Evolutionary conservation across 805 yeast genomes (phyloP).

Genomic region (Lipomyces kockii): DNA sequence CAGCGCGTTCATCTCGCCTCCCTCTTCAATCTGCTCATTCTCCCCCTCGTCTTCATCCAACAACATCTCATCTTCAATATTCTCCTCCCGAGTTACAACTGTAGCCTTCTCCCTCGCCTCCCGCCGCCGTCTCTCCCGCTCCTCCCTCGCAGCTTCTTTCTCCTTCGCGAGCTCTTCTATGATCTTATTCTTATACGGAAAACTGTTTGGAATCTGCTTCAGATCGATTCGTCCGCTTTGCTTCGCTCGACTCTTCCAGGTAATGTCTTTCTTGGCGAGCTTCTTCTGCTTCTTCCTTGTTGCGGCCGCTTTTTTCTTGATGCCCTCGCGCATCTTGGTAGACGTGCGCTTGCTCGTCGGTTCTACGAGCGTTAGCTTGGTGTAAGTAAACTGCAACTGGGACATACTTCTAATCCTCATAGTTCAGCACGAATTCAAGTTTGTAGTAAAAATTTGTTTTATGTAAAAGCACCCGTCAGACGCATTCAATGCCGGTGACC

Average conservation of each 20-base stretch:
- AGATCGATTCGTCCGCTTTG: constrained; percentile 57
- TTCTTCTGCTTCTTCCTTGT: constrained; percentile 85
- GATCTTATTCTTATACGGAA: constrained; percentile 90
- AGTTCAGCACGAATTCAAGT: not conserved
- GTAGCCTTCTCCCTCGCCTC: constrained; percentile 43
- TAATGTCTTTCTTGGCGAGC: constrained; percentile 80
- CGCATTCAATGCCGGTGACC: not conserved
- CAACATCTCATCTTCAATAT: constrained; percentile 35
- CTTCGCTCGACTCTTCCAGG: constrained; percentile 84
- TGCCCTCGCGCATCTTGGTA: constrained; percentile 95
- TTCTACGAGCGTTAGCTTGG: constrained; percentile 42
- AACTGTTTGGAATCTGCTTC: constrained; percentile 91
- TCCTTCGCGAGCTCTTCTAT: constrained; percentile 58
- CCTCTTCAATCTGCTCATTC: constrained; percentile 47
- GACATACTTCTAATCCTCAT: constrained; percentile 32
- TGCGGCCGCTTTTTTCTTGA: constrained; percentile 93
- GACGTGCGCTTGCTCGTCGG: constrained; percentile 85
- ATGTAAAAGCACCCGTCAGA: not conserved
- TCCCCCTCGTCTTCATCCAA: constrained; percentile 48
- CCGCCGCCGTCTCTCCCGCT: constrained; percentile 45
- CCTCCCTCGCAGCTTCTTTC: constrained; percentile 53
- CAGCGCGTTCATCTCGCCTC: constrained; percentile 61
- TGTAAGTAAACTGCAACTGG: not conserved
- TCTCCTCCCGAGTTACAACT: constrained; percentile 13
- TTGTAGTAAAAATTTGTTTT: not conserved